Base-by-base conservation (phyloP, 1,139 yeast species). In the Yamadazyma dushanensis region DNA sequence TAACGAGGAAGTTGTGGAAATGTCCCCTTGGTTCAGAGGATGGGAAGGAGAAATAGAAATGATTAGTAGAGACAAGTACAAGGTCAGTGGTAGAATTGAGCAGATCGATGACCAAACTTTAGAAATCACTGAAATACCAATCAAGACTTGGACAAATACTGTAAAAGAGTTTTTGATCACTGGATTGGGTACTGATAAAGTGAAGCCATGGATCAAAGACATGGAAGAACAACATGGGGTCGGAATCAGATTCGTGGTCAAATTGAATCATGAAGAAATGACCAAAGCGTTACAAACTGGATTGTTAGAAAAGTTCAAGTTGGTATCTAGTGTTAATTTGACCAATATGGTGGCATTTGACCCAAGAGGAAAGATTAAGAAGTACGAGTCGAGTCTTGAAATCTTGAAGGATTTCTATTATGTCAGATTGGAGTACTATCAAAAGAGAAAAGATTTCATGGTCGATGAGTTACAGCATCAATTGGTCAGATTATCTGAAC, bases 271-370 rank as follows among this genome's bases (percentile, higher is more conserved):
- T 35, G 92, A 81, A 35, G 96, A 92, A 55, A 90, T 94, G 97
- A 74, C 68, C 24, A 86, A 86, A 49, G 76, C 95, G 1, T 67
- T 75, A 42, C 69, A 70, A 36, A 75, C 83, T 19, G 98, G 98
- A 0, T 70, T 88, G 35, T 74, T 85, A 47, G 95, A 86, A 54
- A 73, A 90, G 54, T 94, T 94, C 66, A 89, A 85, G 57, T 71
- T 94, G 38, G 67, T 78, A 9, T 71, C 89, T 1, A 68, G 83
- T 8, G 66, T 92, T 29, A 82, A 77, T 57, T 69, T 87, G 47
- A 76, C 81, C 35, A 94, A 94, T 57, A 89, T 94, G 96, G 96
- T 92, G 40, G 95, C 96, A 0, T 94, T 94, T 63, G 97, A 92
- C 62, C 78, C 96, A n/a, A 75, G 76, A 41, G 96, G 96, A 26